Percentiles rank a stretch among this genome's conserved stretches.
These are phyloP conservation scores for Rhynchosporium secalis DNA, from an alignment of 2,329 filamentous ascomycete species.

Conservation along the genomic window DNA sequence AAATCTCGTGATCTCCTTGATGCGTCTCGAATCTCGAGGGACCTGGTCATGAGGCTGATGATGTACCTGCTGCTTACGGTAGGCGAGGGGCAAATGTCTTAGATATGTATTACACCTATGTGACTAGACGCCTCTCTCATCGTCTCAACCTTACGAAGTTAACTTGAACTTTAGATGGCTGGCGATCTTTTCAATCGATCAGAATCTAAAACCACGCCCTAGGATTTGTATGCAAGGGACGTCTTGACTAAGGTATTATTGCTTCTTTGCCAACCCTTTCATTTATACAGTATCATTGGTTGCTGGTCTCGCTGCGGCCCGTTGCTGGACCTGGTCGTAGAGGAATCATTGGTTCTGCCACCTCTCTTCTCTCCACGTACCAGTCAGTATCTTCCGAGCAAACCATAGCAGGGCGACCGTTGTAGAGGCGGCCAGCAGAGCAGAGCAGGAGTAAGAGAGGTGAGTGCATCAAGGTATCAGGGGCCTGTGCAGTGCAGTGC, in stretches of 20 bases:
- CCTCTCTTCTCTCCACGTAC: slow-evolving; percentile 15
- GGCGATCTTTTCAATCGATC: slow-evolving; percentile 11
- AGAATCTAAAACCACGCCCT: not conserved
- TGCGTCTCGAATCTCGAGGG: not conserved
- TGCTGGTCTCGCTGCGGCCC: slow-evolving; percentile 12
- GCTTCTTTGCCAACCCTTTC: not conserved
- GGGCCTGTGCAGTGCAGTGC: slow-evolving; percentile 10
- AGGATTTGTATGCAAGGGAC: slow-evolving; percentile 16
- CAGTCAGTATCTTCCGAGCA: slow-evolving; percentile 7
- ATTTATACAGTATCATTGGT: slow-evolving; percentile 23
- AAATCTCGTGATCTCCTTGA: not conserved
- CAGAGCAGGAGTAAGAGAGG: not conserved
- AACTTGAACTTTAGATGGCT: slow-evolving; percentile 12
- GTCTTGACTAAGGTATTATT: slow-evolving; percentile 1
- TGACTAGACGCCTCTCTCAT: slow-evolving; percentile 5
- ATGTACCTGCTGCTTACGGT: slow-evolving; percentile 8
- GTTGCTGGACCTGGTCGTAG: slow-evolving; percentile 12
- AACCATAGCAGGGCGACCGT: slow-evolving; percentile 12
- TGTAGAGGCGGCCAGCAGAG: slow-evolving; percentile 19
- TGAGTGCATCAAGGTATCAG: not conserved
- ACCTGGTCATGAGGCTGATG: slow-evolving; percentile 8
- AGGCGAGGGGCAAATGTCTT: slow-evolving; percentile 12
- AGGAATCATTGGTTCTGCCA: slow-evolving; percentile 26
- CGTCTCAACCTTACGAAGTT: too few species aligned
- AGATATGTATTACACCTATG: not conserved